Evolutionary conservation across 1,284 basidiomycete genomes (phyloP).

Genomic region (Rhizopogon parksii): DNA sequence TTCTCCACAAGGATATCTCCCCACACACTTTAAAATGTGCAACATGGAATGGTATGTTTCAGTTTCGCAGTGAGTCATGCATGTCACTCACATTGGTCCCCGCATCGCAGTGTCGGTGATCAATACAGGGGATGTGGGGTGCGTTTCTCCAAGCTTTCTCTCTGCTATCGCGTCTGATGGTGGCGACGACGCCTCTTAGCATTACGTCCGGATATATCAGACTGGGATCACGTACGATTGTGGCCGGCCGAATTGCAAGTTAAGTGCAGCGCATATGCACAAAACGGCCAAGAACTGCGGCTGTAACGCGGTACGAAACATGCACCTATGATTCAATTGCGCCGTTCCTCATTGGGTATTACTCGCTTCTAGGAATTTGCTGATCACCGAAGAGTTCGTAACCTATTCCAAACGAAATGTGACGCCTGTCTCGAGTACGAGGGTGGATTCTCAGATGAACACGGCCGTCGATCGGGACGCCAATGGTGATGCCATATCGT

Average conservation of each 20-base stretch:
- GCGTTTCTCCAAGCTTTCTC: slow-evolving; percentile 12
- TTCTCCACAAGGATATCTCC: neutral
- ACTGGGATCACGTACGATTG: slow-evolving; percentile 42
- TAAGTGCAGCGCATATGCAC: slow-evolving; percentile 41
- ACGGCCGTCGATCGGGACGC: slow-evolving; percentile 17
- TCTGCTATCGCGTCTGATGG: slow-evolving; percentile 6
- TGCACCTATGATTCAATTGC: neutral
- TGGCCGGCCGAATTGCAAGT: slow-evolving; percentile 31
- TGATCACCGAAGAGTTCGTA: slow-evolving; percentile 39
- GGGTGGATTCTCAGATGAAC: slow-evolving; percentile 21
- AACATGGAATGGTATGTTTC: slow-evolving; percentile 37
- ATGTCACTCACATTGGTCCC: slow-evolving; percentile 5
- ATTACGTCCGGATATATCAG: slow-evolving; percentile 49
- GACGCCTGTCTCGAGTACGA: slow-evolving; percentile 36
- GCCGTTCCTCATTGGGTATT: neutral
- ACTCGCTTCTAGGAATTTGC: slow-evolving; percentile 27
- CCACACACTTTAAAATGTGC: slow-evolving; percentile 31
- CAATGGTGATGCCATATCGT: slow-evolving; percentile 11
- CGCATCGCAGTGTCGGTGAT: slow-evolving; percentile 45
- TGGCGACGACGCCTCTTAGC: slow-evolving; percentile 28
- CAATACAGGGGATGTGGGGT: slow-evolving; percentile 60
- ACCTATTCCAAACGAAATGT: slow-evolving; percentile 45
- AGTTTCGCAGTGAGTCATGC: neutral
- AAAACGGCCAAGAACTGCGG: slow-evolving; percentile 34
- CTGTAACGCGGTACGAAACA: slow-evolving; percentile 24